phyloP scores from a whole-genome alignment of 345 rosid species.

The Brassica napus region DNA sequence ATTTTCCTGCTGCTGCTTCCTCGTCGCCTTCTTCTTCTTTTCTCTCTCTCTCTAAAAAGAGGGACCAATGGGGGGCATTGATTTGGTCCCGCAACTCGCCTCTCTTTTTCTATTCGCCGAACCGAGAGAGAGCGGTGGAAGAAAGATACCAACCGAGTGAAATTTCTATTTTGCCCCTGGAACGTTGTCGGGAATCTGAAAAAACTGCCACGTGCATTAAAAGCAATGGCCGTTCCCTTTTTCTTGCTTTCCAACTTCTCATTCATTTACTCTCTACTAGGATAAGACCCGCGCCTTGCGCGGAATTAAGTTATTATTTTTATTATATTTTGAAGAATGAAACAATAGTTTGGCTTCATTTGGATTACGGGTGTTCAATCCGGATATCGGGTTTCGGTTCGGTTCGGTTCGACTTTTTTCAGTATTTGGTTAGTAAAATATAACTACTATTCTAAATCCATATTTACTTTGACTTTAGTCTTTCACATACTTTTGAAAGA shows the following conservation, averaged over 20 bases:
- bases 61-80: slow-evolving; percentile 37
- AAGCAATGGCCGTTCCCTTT: slow-evolving; percentile 28
- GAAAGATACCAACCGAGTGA: neutral
- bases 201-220: slow-evolving; percentile 43
- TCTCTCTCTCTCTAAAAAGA: neutral
- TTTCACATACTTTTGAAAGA: no score
- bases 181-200: slow-evolving; percentile 25
- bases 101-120: slow-evolving; percentile 9
- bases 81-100: slow-evolving; percentile 42
- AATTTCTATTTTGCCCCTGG: slow-evolving; percentile 36
- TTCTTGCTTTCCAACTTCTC: slow-evolving; percentile 8
- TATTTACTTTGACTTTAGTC: no score
- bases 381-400: no score
- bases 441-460: no score
- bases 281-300: no score
- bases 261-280: neutral
- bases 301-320: no score
- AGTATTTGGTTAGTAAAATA: no score
- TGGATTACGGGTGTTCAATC: no score
- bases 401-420: no score
- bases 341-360: no score
- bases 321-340: no score
- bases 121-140: neutral
- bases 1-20: neutral
- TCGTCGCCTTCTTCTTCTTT: slow-evolving; percentile 1